Evolutionary conservation across 257 asterid genomes (phyloP).

Genomic region (Rubia yunnanensis): DNA sequence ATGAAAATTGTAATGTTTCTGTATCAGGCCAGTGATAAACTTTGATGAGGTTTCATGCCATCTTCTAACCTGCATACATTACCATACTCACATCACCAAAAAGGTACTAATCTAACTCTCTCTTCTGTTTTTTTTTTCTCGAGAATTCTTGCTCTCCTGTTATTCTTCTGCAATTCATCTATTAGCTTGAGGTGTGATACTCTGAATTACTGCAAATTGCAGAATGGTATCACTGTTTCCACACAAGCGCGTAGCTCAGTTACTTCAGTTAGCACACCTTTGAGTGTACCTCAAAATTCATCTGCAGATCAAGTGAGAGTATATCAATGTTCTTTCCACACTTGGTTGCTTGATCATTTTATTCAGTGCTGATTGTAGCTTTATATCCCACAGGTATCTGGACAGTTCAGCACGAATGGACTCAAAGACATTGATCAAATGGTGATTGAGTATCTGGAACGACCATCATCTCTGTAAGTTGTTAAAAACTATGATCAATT

Average conservation of each 20-base stretch:
- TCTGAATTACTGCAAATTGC: constrained; percentile 3
- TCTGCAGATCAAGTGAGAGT: constrained; percentile 48
- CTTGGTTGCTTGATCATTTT: constrained; percentile 3
- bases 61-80: constrained; percentile 59
- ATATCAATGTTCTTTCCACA: neutral
- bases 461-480: constrained; percentile 57
- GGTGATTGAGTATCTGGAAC: constrained; percentile 61
- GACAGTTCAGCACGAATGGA: constrained; percentile 57
- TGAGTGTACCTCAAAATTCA: constrained; percentile 26
- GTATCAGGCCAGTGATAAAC: constrained; percentile 59
- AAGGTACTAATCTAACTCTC: constrained; percentile 36
- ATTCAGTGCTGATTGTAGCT: constrained; percentile 12
- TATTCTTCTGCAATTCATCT: neutral
- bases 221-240: constrained; percentile 30
- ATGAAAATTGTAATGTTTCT: constrained; percentile 2
- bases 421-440: constrained; percentile 53
- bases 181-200: neutral
- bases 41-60: constrained; percentile 74
- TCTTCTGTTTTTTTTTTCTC: neutral
- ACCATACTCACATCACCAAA: constrained; percentile 37
- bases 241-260: constrained; percentile 17
- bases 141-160: neutral
- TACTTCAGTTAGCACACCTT: constrained; percentile 18
- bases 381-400: constrained; percentile 35
- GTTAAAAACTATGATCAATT: constrained; percentile 1